A percentile compares a stretch with the other conserved stretches of the same genome.
Conservation (phyloP, 352 stramenopile species). For the Phytopythium delawarense region DNA sequence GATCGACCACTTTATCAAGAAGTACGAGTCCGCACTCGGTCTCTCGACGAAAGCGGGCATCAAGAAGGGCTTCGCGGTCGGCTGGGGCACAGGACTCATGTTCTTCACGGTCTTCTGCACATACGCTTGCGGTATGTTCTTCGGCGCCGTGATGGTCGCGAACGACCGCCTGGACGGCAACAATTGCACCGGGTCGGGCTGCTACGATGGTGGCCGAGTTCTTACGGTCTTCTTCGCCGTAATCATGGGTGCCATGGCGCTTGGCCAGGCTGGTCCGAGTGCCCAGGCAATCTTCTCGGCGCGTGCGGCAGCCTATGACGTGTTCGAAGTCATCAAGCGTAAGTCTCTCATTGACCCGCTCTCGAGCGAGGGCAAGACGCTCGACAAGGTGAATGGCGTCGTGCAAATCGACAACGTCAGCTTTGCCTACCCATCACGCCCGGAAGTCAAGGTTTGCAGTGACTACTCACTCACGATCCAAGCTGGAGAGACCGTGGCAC, state of each 20-base stretch:
- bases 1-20: conserved; percentile 25
- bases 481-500: conserved; percentile 43
- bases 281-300: conserved; percentile 38
- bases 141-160: conserved; percentile 40
- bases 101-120: conserved; percentile 49
- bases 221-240: conserved; percentile 47
- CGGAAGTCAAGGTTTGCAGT: conserved; percentile 30
- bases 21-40: conserved; percentile 38
- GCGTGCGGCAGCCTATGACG: conserved; percentile 31
- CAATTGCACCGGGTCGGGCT: conserved; percentile 16
- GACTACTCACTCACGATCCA: conserved; percentile 37
- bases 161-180: conserved; percentile 27
- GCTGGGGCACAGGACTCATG: conserved; percentile 40
- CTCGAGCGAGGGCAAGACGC: conserved; percentile 16
- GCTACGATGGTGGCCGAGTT: conserved; percentile 47
- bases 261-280: conserved; percentile 45
- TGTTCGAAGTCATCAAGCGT: conserved; percentile 49
- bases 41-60: conserved; percentile 26
- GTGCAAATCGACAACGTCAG: conserved; percentile 74
- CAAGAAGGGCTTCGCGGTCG: conserved; percentile 33
- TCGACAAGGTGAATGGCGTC: conserved; percentile 18
- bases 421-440: conserved; percentile 42
- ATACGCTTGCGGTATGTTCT: conserved; percentile 63
- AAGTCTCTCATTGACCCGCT: conserved; percentile 38
- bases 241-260: conserved; percentile 46